A percentile compares a stretch with the other conserved stretches of the same genome.
Conservation (phyloP, 1,139 yeast species). For the Debaryomycetaceae sp. region DNA sequence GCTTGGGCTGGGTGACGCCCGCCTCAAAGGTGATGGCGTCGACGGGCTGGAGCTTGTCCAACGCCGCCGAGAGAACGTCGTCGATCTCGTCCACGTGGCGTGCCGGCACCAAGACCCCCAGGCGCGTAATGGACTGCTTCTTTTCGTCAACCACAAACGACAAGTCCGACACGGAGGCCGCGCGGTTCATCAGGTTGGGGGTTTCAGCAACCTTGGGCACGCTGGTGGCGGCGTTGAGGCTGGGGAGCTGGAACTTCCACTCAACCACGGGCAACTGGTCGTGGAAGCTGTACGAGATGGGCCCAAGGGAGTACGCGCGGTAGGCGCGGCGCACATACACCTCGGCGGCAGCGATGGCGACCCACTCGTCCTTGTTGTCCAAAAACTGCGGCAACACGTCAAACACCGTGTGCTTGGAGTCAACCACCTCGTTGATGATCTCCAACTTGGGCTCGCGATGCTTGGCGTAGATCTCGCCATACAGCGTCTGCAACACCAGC, state of each 20-base stretch:
- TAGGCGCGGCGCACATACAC: slow-evolving; percentile 95
- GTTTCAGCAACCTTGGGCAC: slow-evolving; percentile 22
- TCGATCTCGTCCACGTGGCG: slow-evolving; percentile 86
- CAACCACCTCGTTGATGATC: slow-evolving; percentile 84
- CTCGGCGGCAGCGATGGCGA: slow-evolving; percentile 93
- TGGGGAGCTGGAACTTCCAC: slow-evolving; percentile 90
- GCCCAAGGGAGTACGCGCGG: slow-evolving; percentile 88
- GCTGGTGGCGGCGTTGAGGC: slow-evolving; percentile 60
- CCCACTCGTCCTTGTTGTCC: slow-evolving; percentile 78
- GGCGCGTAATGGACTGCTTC: slow-evolving; percentile 56
- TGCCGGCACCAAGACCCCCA: slow-evolving; percentile 84
- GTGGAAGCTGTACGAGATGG: slow-evolving; percentile 59
- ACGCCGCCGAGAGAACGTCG: slow-evolving; percentile 71
- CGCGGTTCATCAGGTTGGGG: slow-evolving; percentile 60
- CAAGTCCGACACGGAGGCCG: slow-evolving; percentile 88
- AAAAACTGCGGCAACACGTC: slow-evolving; percentile 93
- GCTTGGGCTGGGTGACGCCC: slow-evolving; percentile 29
- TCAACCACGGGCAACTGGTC: slow-evolving; percentile 66
- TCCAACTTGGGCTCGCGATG: slow-evolving; percentile 82
- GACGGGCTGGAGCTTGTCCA: slow-evolving; percentile 60
- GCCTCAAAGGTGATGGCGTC: slow-evolving; percentile 39
- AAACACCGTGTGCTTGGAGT: slow-evolving; percentile 91
- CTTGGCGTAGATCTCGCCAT: slow-evolving; percentile 75
- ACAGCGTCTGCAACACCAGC: slow-evolving; percentile 82
- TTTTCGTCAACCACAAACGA: slow-evolving; percentile 73